These are phyloP conservation scores for Paramecium caudatum DNA, from an alignment of 73 alveolate species.

Conservation along the genomic window DNA sequence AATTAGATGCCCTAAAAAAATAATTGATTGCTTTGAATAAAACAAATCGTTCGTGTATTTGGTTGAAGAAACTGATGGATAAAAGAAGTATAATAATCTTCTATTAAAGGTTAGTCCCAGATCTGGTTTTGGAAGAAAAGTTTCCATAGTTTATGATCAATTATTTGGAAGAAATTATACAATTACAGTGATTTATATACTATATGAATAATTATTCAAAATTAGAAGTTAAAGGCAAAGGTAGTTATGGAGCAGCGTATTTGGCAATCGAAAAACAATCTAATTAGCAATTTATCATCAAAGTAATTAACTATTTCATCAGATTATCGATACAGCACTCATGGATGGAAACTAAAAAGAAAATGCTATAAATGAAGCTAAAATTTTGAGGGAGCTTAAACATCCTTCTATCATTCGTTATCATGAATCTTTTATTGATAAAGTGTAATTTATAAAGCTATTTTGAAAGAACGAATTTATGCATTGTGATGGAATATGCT, in stretches of 20 bases:
- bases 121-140: slow-evolving; percentile 49
- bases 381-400: slow-evolving; percentile 67
- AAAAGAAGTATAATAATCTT: not conserved
- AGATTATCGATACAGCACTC: slow-evolving; percentile 61
- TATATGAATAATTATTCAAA: slow-evolving; percentile 73
- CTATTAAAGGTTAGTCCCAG: slow-evolving; percentile 5
- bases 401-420: slow-evolving; percentile 78
- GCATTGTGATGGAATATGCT: slow-evolving; percentile 92
- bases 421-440: slow-evolving; percentile 77
- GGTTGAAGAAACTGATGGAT: slow-evolving; percentile 49
- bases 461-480: slow-evolving; percentile 74
- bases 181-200: not conserved
- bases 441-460: slow-evolving; percentile 27
- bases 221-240: slow-evolving; percentile 66
- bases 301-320: not conserved
- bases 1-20: not conserved
- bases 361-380: slow-evolving; percentile 78
- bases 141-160: slow-evolving; percentile 57
- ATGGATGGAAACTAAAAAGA: slow-evolving; percentile 64
- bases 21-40: slow-evolving; percentile 42
- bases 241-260: slow-evolving; percentile 72
- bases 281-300: slow-evolving; percentile 55
- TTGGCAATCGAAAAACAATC: slow-evolving; percentile 43
- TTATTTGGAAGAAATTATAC: slow-evolving; percentile 5
- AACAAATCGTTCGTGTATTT: slow-evolving; percentile 27